Conservation (phyloP, 306 rosid species). For the Cicer yamashitae region DNA sequence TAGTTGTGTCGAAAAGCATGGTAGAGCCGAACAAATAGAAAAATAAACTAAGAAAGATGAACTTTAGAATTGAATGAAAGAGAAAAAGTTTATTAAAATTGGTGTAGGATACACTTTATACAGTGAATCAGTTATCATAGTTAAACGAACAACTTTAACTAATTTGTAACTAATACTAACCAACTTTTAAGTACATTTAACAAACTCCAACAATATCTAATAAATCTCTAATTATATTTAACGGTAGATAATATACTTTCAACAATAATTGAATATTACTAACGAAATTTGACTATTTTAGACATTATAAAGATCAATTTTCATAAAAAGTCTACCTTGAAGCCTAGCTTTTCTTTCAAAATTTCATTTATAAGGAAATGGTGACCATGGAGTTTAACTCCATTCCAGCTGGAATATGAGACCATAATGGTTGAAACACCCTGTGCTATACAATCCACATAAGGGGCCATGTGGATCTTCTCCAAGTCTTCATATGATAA, state of each 20-base stretch:
- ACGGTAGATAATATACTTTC: background rate
- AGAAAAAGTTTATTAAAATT: too few relatives aligned
- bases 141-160: too few relatives aligned
- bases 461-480: conserved; percentile 76
- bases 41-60: too few relatives aligned
- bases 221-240: too few relatives aligned
- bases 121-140: too few relatives aligned
- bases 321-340: conserved; percentile 57
- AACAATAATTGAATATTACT: conserved; percentile 12
- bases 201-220: too few relatives aligned
- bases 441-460: conserved; percentile 67
- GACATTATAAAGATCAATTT: background rate
- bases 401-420: conserved; percentile 86
- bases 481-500: conserved; percentile 72
- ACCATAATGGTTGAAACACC: conserved; percentile 86
- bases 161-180: too few relatives aligned
- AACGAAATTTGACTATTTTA: background rate
- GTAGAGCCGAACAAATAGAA: too few relatives aligned
- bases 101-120: too few relatives aligned
- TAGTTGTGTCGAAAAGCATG: too few relatives aligned
- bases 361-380: conserved; percentile 68
- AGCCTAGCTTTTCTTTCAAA: conserved; percentile 71
- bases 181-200: too few relatives aligned
- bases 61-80: too few relatives aligned
- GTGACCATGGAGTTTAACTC: conserved; percentile 61